Base-by-base conservation (phyloP, 345 rosid genomes). In the Pugionium dolabratum region DNA sequence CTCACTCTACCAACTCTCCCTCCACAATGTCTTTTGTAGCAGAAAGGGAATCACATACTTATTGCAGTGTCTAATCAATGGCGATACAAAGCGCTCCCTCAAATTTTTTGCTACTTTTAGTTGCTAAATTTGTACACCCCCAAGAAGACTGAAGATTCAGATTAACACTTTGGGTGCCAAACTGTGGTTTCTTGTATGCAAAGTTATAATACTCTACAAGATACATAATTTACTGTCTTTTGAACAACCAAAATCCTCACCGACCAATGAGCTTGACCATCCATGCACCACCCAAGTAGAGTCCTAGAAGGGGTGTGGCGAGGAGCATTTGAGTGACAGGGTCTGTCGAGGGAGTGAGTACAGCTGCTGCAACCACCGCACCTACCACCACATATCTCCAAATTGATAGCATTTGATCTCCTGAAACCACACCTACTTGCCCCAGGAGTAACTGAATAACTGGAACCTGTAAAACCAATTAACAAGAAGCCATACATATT, bases 361-460 rank as follows among this genome's bases (percentile, higher is more conserved):
- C 83, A 36, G 99, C 99, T 29, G 99, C 97, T 5, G 85, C 99
- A 49, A 94, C 75, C 10, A 94, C 96, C 0, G 99, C 92, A 31
- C 99, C 99, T n/a, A n/a, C n/a, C n/a, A n/a, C n/a, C 35, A 94
- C 97, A 39, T 94, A 90, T 79, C 97, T 82, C 99, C 99, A 94
- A 27, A 94, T 82, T 4, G 99, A 94, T 36, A n/a, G n/a, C n/a
- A n/a, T n/a, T n/a, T n/a, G n/a, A n/a, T n/a, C n/a, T n/a, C n/a
- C n/a, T n/a, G n/a, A n/a, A n/a, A n/a, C n/a, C n/a, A n/a, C n/a
- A n/a, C n/a, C n/a, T n/a, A n/a, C n/a, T n/a, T n/a, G n/a, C n/a
- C n/a, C n/a, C n/a, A 94, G 83, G 47, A 94, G 89, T 67, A 94
- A 46, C 73, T 94, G 99, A 75, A 94, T 90, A 6, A 94, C 99